A percentile compares a stretch with the other conserved stretches of the same genome.
Conservation (phyloP, 257 asterid genomes). For the Solanum etuberosum region DNA sequence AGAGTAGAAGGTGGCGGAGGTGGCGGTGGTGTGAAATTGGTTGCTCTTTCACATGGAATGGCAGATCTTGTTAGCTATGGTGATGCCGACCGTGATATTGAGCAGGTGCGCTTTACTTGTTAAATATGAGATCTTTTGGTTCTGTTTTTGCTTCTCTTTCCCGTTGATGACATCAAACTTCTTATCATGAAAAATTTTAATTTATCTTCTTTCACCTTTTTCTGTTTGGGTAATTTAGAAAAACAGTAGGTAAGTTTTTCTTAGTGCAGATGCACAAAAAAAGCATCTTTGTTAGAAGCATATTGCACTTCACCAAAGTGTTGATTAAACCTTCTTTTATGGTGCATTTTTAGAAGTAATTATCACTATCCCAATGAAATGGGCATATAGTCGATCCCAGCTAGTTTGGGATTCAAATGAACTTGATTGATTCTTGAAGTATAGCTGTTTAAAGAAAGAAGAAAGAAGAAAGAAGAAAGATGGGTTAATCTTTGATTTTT, state of each 20-base stretch:
- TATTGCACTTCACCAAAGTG: background rate
- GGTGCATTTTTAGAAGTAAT: background rate
- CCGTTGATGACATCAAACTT: background rate
- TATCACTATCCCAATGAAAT: background rate
- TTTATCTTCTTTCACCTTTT: background rate
- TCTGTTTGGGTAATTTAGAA: background rate
- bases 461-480: background rate
- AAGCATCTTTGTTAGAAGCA: background rate
- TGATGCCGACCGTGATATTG: slow-evolving; percentile 73
- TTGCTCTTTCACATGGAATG: slow-evolving; percentile 84
- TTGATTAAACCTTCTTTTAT: background rate
- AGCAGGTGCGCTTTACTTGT: slow-evolving; percentile 43
- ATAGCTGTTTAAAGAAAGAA: background rate
- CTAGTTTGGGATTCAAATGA: background rate
- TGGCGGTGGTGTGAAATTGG: slow-evolving; percentile 62
- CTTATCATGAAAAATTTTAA: background rate
- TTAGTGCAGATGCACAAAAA: background rate
- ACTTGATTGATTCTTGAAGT: background rate
- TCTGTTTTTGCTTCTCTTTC: background rate
- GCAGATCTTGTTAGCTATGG: slow-evolving; percentile 92
- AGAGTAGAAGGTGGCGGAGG: slow-evolving; percentile 52
- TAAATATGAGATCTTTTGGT: background rate
- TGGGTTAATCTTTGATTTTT: background rate
- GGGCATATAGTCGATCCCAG: background rate
- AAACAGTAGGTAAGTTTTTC: background rate